These are phyloP conservation scores for Pythium aquatile DNA, from an alignment of 352 stramenopile species.

Conservation along the genomic window DNA sequence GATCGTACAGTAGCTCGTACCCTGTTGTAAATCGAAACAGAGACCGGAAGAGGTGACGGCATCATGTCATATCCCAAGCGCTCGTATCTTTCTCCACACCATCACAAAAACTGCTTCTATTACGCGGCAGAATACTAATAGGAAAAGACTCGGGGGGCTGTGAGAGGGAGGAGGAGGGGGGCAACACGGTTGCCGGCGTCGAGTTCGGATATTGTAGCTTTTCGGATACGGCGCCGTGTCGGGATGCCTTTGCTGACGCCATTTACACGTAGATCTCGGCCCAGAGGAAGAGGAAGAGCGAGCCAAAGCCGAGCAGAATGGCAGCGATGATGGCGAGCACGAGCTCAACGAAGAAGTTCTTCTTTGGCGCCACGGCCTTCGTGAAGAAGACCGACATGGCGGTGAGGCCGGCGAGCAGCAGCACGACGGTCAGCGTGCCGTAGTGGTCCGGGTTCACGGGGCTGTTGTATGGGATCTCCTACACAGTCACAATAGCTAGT, in stretches of 20 bases:
- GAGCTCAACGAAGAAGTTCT: constrained; percentile 74
- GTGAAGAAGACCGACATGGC: constrained; percentile 86
- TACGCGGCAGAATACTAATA: constrained; percentile 7
- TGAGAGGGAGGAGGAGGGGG: background rate
- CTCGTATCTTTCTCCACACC: background rate
- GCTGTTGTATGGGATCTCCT: constrained; percentile 85
- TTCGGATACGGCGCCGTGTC: background rate
- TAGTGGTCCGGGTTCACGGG: constrained; percentile 72
- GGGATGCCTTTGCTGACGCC: background rate
- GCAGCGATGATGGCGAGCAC: constrained; percentile 62
- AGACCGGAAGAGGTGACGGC: background rate
- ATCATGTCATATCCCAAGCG: background rate
- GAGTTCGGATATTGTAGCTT: background rate
- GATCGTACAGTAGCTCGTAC: constrained; percentile 6
- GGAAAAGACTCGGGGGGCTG: constrained; percentile 1
- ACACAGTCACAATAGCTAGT: background rate
- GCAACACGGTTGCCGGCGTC: background rate
- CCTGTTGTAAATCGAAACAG: constrained; percentile 8
- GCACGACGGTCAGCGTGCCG: constrained; percentile 52
- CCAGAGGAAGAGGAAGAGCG: constrained; percentile 87
- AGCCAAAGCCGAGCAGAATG: constrained; percentile 75
- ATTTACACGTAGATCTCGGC: constrained; percentile 85
- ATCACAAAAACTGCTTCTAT: constrained; percentile 9
- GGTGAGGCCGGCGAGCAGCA: constrained; percentile 68
- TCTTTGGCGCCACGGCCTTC: constrained; percentile 66